Evolutionary conservation across 2,329 filamentous ascomycete genomes (phyloP), one percentile per base, ranked within the genome.

Genomic region (Reticulascus tulasneorum): DNA sequence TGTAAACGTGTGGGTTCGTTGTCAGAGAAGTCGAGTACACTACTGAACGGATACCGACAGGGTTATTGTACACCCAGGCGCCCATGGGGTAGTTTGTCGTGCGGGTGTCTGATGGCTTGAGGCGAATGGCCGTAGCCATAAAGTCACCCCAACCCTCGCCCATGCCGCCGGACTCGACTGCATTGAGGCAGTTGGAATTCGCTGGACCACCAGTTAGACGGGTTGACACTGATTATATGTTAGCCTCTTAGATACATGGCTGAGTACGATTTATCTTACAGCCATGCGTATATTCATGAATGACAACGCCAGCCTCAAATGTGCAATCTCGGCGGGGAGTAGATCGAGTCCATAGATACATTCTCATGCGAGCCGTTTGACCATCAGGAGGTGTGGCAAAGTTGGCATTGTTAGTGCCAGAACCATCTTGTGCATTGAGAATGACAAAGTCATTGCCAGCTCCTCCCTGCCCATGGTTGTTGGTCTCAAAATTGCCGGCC

Each of bases 231-330:
- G 1, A 29, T 4, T 5, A n/a, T 40, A n/a, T 35, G 18, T 49
- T 8, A 49, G 43, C 19, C 24, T 30, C 4, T 13, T 5, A 27
- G 16, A 60, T 40, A 23, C n/a, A 30, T 29, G 56, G 25, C 12
- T 18, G 28, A 19, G 18, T 10, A 56, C n/a, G n/a, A n/a, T n/a
- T n/a, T n/a, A n/a, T n/a, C 62, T 56, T 47, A 65, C 62, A 39
- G 18, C 69, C 69, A 55, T 77, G 73, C 2, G 67, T 73, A 50
- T 70, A 77, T 50, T 77, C 74, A 59, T 81, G 77, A 42, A 81
- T 71, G 16, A 82, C 64, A 13, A 81, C 73, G 38, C 73, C 71
- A 6, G 73, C 69, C 30, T 81, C 76, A 44, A 81, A 79, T n/a
- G 65, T 56, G 39, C 67, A 69, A 53, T 80, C 76, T 7, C 75